Percentiles rank a stretch among this genome's conserved stretches.
Evolutionary conservation across 73 alveolate species (phyloP).

Genomic region (Blepharisma japonicum): DNA sequence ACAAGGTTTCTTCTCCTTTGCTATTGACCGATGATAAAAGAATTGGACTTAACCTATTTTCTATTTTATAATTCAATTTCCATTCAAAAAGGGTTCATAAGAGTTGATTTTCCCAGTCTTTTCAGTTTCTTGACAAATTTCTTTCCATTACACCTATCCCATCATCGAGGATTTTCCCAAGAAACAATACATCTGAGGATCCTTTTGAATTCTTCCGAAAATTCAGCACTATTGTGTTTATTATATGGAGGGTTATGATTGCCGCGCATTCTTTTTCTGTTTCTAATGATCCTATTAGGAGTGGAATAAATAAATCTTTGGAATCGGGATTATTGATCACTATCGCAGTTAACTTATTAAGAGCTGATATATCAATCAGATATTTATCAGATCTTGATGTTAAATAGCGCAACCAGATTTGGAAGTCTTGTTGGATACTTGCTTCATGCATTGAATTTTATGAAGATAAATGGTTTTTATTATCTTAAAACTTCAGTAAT

Average conservation of each 20-base stretch:
- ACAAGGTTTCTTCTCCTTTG: slow-evolving; percentile 6
- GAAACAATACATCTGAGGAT: background rate
- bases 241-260: background rate
- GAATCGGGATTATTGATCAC: slow-evolving; percentile 8
- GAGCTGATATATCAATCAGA: background rate
- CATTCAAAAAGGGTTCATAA: slow-evolving; percentile 19
- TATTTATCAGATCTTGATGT: background rate
- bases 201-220: background rate
- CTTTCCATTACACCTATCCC: background rate
- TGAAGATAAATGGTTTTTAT: too few relatives aligned
- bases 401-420: slow-evolving; percentile 13
- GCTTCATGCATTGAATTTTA: slow-evolving; percentile 8
- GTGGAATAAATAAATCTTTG: background rate
- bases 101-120: slow-evolving; percentile 17
- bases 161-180: slow-evolving; percentile 12
- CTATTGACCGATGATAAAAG: background rate
- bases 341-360: background rate
- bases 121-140: background rate
- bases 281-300: background rate
- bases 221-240: background rate
- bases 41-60: background rate
- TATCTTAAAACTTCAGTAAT: too few relatives aligned
- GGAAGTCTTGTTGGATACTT: slow-evolving; percentile 8
- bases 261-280: slow-evolving; percentile 6
- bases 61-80: slow-evolving; percentile 22